A percentile compares a stretch with the other conserved stretches of the same genome.
Conservation (phyloP, 176 grass and related monocot genomes). For the Aegilops bicornis region DNA sequence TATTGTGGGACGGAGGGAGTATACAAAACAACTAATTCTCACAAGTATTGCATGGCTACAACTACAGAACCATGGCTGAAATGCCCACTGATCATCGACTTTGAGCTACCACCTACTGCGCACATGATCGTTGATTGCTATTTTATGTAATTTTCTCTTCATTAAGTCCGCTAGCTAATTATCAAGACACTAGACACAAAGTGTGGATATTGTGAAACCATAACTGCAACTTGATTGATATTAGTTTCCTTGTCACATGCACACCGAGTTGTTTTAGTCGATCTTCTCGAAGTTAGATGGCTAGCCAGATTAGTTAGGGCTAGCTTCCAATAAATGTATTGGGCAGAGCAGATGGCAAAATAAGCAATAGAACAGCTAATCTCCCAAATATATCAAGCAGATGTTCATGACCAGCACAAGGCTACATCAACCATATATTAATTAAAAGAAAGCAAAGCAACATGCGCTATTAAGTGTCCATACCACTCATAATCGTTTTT, state of each 20-base stretch:
- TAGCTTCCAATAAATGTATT: neutral
- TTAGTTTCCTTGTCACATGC: neutral
- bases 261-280: neutral
- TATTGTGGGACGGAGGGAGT: too few relatives aligned
- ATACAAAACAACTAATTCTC: neutral
- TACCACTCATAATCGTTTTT: constrained; percentile 99
- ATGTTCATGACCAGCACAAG: constrained; percentile 13
- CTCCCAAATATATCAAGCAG: constrained; percentile 21
- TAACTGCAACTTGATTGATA: neutral
- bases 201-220: neutral
- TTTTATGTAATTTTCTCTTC: constrained; percentile 2
- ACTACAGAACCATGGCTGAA: neutral
- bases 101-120: neutral
- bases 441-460: constrained; percentile 19
- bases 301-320: neutral
- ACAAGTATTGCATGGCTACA: neutral
- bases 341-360: neutral
- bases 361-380: too few relatives aligned
- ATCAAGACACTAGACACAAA: constrained; percentile 6
- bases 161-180: neutral
- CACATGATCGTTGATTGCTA: neutral
- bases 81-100: neutral
- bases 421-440: constrained; percentile 9
- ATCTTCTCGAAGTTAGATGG: neutral
- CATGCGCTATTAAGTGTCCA: constrained; percentile 28